Percentiles rank a stretch among this genome's conserved stretches.
Evolutionary conservation across 2,329 filamentous ascomycete species (phyloP).

Genomic region (Alternaria longipes): DNA sequence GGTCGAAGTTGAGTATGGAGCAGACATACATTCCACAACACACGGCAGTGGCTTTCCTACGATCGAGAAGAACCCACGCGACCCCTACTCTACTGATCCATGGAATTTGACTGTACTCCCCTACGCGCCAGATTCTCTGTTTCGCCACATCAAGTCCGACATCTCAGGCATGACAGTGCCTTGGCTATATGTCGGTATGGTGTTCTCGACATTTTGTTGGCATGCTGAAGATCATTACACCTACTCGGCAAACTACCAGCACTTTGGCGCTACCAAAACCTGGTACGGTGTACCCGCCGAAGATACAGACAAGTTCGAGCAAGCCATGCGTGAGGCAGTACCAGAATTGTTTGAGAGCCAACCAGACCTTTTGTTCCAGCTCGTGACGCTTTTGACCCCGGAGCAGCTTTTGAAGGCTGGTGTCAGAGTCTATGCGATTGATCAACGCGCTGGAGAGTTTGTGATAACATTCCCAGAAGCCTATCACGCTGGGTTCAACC

Average conservation of each 20-base stretch:
- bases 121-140: slow-evolving; percentile 88
- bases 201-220: slow-evolving; percentile 99
- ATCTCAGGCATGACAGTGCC: slow-evolving; percentile 99
- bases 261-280: slow-evolving; percentile 97
- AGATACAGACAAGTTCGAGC: slow-evolving; percentile 93
- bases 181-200: slow-evolving; percentile 99
- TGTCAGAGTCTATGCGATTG: slow-evolving; percentile 91
- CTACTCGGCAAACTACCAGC: slow-evolving; percentile 98
- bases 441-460: slow-evolving; percentile 94
- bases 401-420: slow-evolving; percentile 93
- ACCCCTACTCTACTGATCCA: slow-evolving; percentile 86
- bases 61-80: slow-evolving; percentile 85
- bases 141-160: slow-evolving; percentile 96
- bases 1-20: slow-evolving; percentile 97
- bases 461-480: slow-evolving; percentile 97
- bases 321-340: slow-evolving; percentile 93
- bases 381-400: slow-evolving; percentile 94
- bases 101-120: slow-evolving; percentile 97
- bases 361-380: slow-evolving; percentile 92
- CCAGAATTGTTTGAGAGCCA: slow-evolving; percentile 97
- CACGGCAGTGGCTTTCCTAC: slow-evolving; percentile 98
- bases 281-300: slow-evolving; percentile 98
- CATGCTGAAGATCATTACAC: slow-evolving; percentile 98
- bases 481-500: slow-evolving; percentile 98
- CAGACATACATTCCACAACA: slow-evolving; percentile 97